Evolutionary conservation across 2,329 filamentous ascomycete genomes (phyloP), one percentile per base, ranked within the genome.

Genomic region (Alternaria ethzedia): DNA sequence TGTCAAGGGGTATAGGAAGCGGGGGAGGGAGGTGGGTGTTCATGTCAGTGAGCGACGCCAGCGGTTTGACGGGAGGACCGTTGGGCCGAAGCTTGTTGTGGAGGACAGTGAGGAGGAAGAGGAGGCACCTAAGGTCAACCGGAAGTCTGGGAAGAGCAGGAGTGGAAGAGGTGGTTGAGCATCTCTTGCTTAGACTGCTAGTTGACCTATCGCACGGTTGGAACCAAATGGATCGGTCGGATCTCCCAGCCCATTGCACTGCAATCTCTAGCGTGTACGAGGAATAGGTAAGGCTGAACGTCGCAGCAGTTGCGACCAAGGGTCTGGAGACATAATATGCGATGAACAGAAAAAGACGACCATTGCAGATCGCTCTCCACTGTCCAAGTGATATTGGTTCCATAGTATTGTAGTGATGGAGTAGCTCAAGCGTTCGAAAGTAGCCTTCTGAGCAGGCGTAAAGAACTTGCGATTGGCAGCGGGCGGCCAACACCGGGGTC

Each of bases 271-370:
- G 30, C 30, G 30, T 4, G 30, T 0, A 32, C 0, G 30, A 32
- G 30, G 30, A 4, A 32, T 32, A 32, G 30, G 30, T 32, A 1
- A 32, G 7, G 30, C 30, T 32, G 30, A 32, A 41, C 32, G 32
- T 41, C 15, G 30, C 30, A 41, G 32, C 4, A 41, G 32, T 41
- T 41, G 32, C 4, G 8, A 41, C 32, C 32, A n/a, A n/a, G 1
- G 32, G 15, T 41, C 7, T 41, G 32, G 4, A 41, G 15, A 5
- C 8, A 41, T 9, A 0, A 9, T 0, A n/a, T 0, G 13, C 32
- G 2, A 41, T 10, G 10, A 2, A n/a, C 32, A 41, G 15, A 3
- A 2, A 41, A n/a, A n/a, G 1, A n/a, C 7, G 0, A 17, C 1
- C 0, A 17, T 17, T 17, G 4, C 15, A 9, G 36, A 3, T 41